Percentiles rank a stretch among this genome's conserved stretches.
Evolutionary conservation across 306 rosid genomes (phyloP).

Genomic region (Oxytropis ochrocephala): DNA sequence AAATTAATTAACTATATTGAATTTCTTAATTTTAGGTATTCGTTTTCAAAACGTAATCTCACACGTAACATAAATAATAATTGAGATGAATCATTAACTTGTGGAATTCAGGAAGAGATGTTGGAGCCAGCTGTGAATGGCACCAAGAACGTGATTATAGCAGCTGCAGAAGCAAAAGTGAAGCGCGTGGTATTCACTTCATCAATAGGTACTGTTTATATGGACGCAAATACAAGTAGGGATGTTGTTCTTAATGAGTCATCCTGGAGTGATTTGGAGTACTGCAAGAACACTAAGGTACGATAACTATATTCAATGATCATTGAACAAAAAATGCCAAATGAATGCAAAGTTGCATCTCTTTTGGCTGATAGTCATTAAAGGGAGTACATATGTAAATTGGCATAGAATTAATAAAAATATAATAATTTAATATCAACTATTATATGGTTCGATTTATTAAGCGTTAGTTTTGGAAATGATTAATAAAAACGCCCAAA

Average conservation of each 20-base stretch:
- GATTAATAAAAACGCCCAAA: too few relatives aligned
- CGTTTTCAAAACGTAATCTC: neutral
- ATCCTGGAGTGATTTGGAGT: conserved; percentile 86
- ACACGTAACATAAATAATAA: neutral
- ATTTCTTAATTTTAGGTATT: too few relatives aligned
- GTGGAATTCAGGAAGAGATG: conserved; percentile 50
- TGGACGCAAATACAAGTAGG: conserved; percentile 62
- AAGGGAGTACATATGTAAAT: too few relatives aligned
- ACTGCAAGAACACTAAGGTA: conserved; percentile 88
- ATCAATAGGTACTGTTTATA: conserved; percentile 78
- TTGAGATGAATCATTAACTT: neutral
- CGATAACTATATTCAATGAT: neutral
- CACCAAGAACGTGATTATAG: conserved; percentile 56
- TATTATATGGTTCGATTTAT: too few relatives aligned
- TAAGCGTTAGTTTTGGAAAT: too few relatives aligned
- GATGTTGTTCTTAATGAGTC: conserved; percentile 70
- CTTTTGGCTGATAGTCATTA: too few relatives aligned
- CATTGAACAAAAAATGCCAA: too few relatives aligned
- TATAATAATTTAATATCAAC: too few relatives aligned
- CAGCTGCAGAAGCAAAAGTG: conserved; percentile 71
- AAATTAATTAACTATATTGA: too few relatives aligned
- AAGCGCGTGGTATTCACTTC: conserved; percentile 86
- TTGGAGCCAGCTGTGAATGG: conserved; percentile 77
- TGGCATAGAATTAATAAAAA: too few relatives aligned
- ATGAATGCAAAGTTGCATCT: too few relatives aligned